These are phyloP conservation scores for Raffaelea ambrosiae DNA, from an alignment of 2,329 filamentous ascomycete genomes.

Conservation along the genomic window DNA sequence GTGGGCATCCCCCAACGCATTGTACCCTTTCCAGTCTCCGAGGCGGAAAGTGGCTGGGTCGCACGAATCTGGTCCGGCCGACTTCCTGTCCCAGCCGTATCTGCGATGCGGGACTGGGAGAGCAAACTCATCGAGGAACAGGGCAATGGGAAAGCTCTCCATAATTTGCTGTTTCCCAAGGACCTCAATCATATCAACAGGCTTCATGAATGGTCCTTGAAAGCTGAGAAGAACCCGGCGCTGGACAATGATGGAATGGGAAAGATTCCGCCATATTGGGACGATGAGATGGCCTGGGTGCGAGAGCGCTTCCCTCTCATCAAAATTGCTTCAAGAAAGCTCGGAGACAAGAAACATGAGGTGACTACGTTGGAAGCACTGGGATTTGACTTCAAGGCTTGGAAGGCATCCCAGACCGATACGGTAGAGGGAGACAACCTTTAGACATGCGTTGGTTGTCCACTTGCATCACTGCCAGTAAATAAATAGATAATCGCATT, in stretches of 20 bases:
- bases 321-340: conserved; percentile 27
- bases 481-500: too few species aligned
- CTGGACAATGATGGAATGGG: conserved; percentile 28
- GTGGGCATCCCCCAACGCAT: conserved; percentile 60
- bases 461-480: too few species aligned
- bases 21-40: conserved; percentile 63
- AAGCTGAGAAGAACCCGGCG: conserved; percentile 20
- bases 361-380: conserved; percentile 26
- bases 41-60: conserved; percentile 60
- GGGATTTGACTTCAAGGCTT: conserved; percentile 27
- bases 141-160: conserved; percentile 17
- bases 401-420: too few species aligned
- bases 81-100: conserved; percentile 39
- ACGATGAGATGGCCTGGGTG: conserved; percentile 28
- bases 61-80: conserved; percentile 58
- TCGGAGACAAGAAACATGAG: conserved; percentile 25
- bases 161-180: conserved; percentile 36
- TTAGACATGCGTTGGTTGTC: too few species aligned
- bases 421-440: too few species aligned
- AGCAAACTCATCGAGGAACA: background rate
- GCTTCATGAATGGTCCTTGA: conserved; percentile 39
- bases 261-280: conserved; percentile 30
- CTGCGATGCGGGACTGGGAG: background rate
- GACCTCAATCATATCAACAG: conserved; percentile 54
- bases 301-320: conserved; percentile 30